Conservation (phyloP, 768 basidiomycete species). For the Hygrophorus pudorinus region DNA sequence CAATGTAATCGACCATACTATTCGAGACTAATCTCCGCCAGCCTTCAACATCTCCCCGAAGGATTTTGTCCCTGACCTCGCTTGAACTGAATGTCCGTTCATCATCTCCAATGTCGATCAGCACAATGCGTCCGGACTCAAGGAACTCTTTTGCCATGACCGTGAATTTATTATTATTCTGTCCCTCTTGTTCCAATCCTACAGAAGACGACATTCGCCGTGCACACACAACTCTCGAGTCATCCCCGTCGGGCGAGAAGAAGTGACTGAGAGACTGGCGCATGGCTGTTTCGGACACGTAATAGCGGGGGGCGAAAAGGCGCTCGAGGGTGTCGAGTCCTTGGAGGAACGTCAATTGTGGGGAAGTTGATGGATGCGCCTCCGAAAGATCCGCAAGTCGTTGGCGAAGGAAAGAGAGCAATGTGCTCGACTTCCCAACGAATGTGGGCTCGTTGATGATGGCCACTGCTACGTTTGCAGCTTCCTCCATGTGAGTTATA, state of each 20-base stretch:
- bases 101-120: slow-evolving; percentile 52
- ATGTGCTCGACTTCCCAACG: slow-evolving; percentile 61
- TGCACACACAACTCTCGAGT: slow-evolving; percentile 58
- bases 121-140: slow-evolving; percentile 35
- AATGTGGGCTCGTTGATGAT: slow-evolving; percentile 86
- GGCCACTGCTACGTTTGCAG: slow-evolving; percentile 59
- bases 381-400: slow-evolving; percentile 19
- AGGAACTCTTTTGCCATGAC: slow-evolving; percentile 39
- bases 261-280: slow-evolving; percentile 41
- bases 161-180: slow-evolving; percentile 12
- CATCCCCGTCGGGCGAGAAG: slow-evolving; percentile 42
- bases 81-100: slow-evolving; percentile 63
- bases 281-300: slow-evolving; percentile 49
- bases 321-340: slow-evolving; percentile 84
- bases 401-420: slow-evolving; percentile 41
- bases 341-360: slow-evolving; percentile 59
- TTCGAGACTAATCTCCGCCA: slow-evolving; percentile 42
- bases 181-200: not conserved
- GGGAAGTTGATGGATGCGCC: slow-evolving; percentile 2
- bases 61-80: slow-evolving; percentile 42
- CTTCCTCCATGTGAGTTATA: slow-evolving; percentile 8
- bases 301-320: slow-evolving; percentile 69
- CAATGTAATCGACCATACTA: slow-evolving; percentile 42
- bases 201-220: slow-evolving; percentile 27
- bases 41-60: slow-evolving; percentile 13